These are phyloP conservation scores for Pseudopyricularia javanii DNA, from an alignment of 2,329 filamentous ascomycete species.

Conservation along the genomic window DNA sequence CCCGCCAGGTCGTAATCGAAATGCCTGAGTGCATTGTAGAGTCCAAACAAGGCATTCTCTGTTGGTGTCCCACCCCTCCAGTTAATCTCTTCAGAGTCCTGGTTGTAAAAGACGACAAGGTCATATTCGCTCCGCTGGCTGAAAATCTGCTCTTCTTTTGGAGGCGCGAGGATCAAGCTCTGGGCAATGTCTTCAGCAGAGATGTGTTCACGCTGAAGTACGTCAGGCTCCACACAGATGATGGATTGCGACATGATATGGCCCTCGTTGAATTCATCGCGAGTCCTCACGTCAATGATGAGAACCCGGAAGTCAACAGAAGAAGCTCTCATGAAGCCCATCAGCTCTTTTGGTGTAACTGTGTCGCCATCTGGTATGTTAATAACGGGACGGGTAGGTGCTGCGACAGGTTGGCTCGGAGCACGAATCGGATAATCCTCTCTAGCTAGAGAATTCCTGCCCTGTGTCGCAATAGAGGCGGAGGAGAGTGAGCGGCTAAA, in stretches of 20 bases:
- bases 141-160: slow-evolving; percentile 66
- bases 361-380: slow-evolving; percentile 39
- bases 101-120: slow-evolving; percentile 83
- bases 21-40: slow-evolving; percentile 70
- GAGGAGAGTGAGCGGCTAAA: slow-evolving; percentile 46
- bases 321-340: slow-evolving; percentile 50
- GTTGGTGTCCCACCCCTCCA: slow-evolving; percentile 7
- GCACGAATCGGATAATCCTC: slow-evolving; percentile 22
- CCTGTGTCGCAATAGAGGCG: slow-evolving; percentile 20
- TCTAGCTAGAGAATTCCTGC: slow-evolving; percentile 7
- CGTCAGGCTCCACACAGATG: slow-evolving; percentile 77
- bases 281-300: slow-evolving; percentile 72
- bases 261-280: slow-evolving; percentile 73
- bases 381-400: slow-evolving; percentile 24
- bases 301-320: slow-evolving; percentile 51
- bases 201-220: slow-evolving; percentile 56
- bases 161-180: slow-evolving; percentile 41
- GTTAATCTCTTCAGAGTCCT: slow-evolving; percentile 48
- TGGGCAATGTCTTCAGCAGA: slow-evolving; percentile 1
- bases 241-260: slow-evolving; percentile 77
- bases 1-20: slow-evolving; percentile 49
- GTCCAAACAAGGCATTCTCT: slow-evolving; percentile 49
- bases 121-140: slow-evolving; percentile 65
- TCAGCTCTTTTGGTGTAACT: slow-evolving; percentile 59
- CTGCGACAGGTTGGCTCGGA: slow-evolving; percentile 11